Conservation (phyloP, 2,329 filamentous ascomycete species). For the Hypoxylon sp. region DNA sequence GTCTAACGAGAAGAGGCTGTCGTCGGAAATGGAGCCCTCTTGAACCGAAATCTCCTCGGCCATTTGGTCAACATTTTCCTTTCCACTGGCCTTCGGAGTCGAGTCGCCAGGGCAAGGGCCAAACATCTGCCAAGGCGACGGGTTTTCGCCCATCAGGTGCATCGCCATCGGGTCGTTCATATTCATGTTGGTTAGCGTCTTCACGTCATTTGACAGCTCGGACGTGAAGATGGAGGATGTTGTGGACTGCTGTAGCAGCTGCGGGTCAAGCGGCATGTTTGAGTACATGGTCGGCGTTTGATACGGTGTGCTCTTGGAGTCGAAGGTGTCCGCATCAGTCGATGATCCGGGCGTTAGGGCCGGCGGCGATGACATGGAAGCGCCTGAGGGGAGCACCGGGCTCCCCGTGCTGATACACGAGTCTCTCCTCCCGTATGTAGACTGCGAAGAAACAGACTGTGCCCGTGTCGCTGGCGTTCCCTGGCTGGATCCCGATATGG, state of each 20-base stretch:
- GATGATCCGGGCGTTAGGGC: slow-evolving; percentile 40
- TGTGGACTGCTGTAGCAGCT: slow-evolving; percentile 38
- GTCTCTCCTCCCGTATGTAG: slow-evolving; percentile 31
- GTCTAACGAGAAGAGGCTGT: slow-evolving; percentile 29
- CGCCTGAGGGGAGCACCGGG: slow-evolving; percentile 21
- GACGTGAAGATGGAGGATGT: slow-evolving; percentile 53
- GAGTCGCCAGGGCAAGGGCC: slow-evolving; percentile 27
- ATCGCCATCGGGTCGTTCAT: slow-evolving; percentile 44
- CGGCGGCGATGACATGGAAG: slow-evolving; percentile 39
- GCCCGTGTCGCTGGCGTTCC: slow-evolving; percentile 30
- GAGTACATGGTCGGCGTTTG: slow-evolving; percentile 42
- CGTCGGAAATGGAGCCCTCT: slow-evolving; percentile 1
- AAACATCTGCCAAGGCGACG: slow-evolving; percentile 34
- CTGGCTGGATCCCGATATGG: slow-evolving; percentile 20
- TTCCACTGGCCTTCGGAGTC: not conserved
- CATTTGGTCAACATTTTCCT: slow-evolving; percentile 1
- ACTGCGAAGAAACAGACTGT: slow-evolving; percentile 30
- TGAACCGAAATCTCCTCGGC: slow-evolving; percentile 1
- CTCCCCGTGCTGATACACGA: slow-evolving; percentile 23
- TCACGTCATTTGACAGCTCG: slow-evolving; percentile 53
- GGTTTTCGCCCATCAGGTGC: slow-evolving; percentile 39
- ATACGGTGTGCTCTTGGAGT: slow-evolving; percentile 36
- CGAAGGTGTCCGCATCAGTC: slow-evolving; percentile 33
- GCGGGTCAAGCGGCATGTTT: slow-evolving; percentile 39
- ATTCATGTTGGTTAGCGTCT: slow-evolving; percentile 50